Percentiles rank a stretch among this genome's conserved stretches.
phyloP scores from a whole-genome alignment of 2,329 filamentous ascomycete genomes.

The Byssoonygena ceratinophila region DNA sequence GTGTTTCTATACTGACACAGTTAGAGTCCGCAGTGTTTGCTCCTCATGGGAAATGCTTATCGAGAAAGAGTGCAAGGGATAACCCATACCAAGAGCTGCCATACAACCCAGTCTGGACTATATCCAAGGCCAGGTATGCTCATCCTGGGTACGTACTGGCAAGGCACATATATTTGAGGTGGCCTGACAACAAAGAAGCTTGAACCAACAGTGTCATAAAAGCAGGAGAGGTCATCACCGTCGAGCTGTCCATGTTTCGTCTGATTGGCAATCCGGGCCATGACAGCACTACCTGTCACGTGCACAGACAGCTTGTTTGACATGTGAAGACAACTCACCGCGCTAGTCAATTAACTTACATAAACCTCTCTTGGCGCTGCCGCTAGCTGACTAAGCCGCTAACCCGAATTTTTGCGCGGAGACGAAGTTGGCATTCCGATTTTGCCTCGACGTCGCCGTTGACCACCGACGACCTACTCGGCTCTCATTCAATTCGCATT shows the following conservation, averaged over 20 bases:
- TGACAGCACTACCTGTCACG: not conserved
- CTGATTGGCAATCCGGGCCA: not conserved
- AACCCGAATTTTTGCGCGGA: not conserved
- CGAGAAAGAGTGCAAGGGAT: not conserved
- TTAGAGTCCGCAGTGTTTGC: conserved; percentile 13
- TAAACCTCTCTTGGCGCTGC: not conserved
- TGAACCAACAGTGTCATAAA: not conserved
- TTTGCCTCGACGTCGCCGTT: conserved; percentile 5
- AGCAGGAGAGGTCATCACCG: not conserved
- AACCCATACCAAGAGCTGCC: conserved; percentile 40
- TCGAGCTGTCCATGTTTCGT: not conserved
- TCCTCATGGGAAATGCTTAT: not conserved
- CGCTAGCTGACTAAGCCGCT: not conserved
- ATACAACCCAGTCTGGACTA: conserved; percentile 30
- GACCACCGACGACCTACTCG: not conserved
- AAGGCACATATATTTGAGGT: not conserved
- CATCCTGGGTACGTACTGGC: not conserved
- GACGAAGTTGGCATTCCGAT: not conserved
- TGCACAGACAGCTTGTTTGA: not conserved
- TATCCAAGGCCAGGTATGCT: conserved; percentile 1
- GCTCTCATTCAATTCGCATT: not conserved
- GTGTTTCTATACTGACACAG: conserved; percentile 35
- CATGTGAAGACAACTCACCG: conserved; percentile 4
- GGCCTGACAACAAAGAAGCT: not conserved
- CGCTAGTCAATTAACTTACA: not conserved